Evolutionary conservation across 805 yeast genomes (phyloP), one percentile per base, ranked within the genome.

Genomic region (Candida methanosorbosa): DNA sequence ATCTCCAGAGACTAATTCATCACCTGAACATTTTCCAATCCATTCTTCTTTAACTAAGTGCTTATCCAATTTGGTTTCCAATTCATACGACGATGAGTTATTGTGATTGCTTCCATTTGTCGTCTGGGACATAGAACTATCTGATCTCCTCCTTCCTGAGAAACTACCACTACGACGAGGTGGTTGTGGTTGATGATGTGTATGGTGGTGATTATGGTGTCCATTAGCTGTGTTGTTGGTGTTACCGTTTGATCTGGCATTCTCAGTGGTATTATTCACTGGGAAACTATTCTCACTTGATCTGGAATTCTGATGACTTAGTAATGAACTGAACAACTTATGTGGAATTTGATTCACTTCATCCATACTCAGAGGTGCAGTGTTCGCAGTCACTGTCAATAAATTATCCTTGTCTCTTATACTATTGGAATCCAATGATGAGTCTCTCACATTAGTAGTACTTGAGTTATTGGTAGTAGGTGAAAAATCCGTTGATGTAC

Each of bases 1-100:
- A 19, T 65, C 59, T 1, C 88, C 94, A 32, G 74, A 74, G 34
- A 72, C 68, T 48, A 75, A 57, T 40, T 78, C 81, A 41, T 77
- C 78, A 2, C 79, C 77, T 13, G 59, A 56, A 57, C 84, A 56
- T 50, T 68, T 63, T 4, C 81, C 82, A 31, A 74, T 61, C 61
- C 75, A 70, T 47, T 63, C 54, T 19, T 77, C 71, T 37, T 68
- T 61, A 3, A 59, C 59, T 37, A 79, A 59, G 5, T 80, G 64
- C 16, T 64, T 61, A 18, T 66, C 66, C 43, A 88, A 66, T 42
- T 77, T 68, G 36, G 79, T 83, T 22, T 75, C 72, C 27, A 79
- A 50, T 1, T 15, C 4, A 4, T 24, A 19, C 7, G 13, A 12
- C 6, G 11, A 18, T 9, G 19, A 25, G 11, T 20, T 11, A 40